phyloP scores from a whole-genome alignment of 2,329 filamentous ascomycete genomes.

The Coniochaeta ligniaria region DNA sequence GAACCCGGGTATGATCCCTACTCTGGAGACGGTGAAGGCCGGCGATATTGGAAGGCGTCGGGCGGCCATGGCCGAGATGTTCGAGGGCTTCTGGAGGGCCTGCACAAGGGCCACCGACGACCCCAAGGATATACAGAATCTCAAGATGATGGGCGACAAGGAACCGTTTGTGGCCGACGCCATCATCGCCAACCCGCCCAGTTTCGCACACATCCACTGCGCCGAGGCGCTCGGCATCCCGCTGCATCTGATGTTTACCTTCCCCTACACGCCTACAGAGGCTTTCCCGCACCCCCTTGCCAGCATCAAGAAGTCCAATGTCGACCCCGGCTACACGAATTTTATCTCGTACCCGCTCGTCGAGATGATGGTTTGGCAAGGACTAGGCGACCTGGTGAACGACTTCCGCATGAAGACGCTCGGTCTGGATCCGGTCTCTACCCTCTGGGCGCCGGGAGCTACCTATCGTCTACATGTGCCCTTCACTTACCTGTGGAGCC shows the following conservation, averaged over 20 bases:
- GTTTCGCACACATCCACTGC: constrained; percentile 72
- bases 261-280: constrained; percentile 70
- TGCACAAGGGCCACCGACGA: constrained; percentile 70
- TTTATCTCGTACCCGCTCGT: constrained; percentile 76
- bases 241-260: constrained; percentile 83
- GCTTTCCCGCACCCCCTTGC: constrained; percentile 73
- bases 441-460: constrained; percentile 68
- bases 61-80: constrained; percentile 72
- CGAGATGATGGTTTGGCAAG: constrained; percentile 89
- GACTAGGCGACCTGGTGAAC: constrained; percentile 73
- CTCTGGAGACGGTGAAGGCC: constrained; percentile 61
- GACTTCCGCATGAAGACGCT: constrained; percentile 63
- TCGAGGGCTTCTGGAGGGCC: constrained; percentile 73
- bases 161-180: constrained; percentile 62
- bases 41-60: constrained; percentile 65
- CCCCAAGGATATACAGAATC: constrained; percentile 51
- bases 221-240: constrained; percentile 73
- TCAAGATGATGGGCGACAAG: constrained; percentile 58
- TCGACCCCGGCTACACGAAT: constrained; percentile 67
- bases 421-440: constrained; percentile 65
- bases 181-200: constrained; percentile 81
- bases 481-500: constrained; percentile 68
- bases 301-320: constrained; percentile 65
- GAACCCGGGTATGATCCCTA: constrained; percentile 72
- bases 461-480: constrained; percentile 68